Conservation (phyloP, 139 green algal species). For the Diplosphaera chodatii region DNA sequence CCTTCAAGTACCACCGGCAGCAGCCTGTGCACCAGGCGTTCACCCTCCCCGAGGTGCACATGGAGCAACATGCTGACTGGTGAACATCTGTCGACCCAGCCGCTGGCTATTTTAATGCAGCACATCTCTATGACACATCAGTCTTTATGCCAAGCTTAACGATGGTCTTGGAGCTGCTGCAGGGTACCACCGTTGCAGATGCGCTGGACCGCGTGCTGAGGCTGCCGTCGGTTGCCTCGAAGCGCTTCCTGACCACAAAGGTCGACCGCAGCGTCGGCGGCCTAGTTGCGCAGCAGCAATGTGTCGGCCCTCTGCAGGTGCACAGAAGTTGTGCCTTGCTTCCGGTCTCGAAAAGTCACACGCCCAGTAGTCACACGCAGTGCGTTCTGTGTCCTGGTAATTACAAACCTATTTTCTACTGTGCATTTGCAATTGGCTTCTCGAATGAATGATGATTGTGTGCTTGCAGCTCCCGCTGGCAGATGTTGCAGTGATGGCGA, state of each 20-base stretch:
- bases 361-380: too few species aligned
- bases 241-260: conserved; percentile 99
- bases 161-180: too few species aligned
- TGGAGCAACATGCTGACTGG: not conserved
- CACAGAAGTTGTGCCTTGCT: too few species aligned
- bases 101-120: too few species aligned
- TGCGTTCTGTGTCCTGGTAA: too few species aligned
- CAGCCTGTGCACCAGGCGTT: not conserved
- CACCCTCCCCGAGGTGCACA: not conserved
- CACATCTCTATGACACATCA: too few species aligned
- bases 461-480: conserved; percentile 76
- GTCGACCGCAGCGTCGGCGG: conserved; percentile 90
- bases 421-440: too few species aligned
- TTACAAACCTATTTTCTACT: too few species aligned
- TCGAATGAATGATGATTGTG: too few species aligned
- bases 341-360: too few species aligned
- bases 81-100: too few species aligned
- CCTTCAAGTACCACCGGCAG: conserved; percentile 66
- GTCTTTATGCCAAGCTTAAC: too few species aligned
- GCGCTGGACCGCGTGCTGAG: conserved; percentile 79
- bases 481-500: conserved; percentile 88
- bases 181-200: conserved; percentile 24
- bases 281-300: conserved; percentile 97
- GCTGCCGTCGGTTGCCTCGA: conserved; percentile 88
- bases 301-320: conserved; percentile 76